These are phyloP conservation scores for Ichthyophthirius multifiliis DNA, from an alignment of 169 alveolate species.

Conservation along the genomic window DNA sequence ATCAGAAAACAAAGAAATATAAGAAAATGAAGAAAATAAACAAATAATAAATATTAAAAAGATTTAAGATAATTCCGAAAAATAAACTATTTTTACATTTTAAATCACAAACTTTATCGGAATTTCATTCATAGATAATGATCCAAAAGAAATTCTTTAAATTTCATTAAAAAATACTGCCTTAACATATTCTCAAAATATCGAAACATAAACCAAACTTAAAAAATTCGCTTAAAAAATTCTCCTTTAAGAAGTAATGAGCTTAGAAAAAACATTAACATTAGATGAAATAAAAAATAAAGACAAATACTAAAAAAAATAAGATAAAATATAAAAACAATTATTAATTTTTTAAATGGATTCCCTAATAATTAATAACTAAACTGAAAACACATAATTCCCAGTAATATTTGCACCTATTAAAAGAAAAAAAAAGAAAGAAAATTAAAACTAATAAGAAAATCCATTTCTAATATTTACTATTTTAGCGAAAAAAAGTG, in stretches of 20 bases:
- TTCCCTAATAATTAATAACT: conserved; percentile 25
- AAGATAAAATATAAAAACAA: no score
- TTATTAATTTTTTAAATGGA: background rate
- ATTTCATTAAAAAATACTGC: conserved; percentile 22
- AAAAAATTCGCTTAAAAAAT: no score
- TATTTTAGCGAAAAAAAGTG: conserved; percentile 10
- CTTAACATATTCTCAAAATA: background rate
- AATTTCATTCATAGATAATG: conserved; percentile 29
- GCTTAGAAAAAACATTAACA: no score
- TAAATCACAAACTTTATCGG: conserved; percentile 24
- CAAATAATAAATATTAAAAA: background rate
- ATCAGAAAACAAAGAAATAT: conserved; percentile 5
- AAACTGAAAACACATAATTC: conserved; percentile 21
- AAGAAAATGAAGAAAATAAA: background rate
- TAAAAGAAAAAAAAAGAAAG: conserved; percentile 21
- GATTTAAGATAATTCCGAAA: background rate
- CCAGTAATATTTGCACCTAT: conserved; percentile 45
- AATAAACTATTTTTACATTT: conserved; percentile 11
- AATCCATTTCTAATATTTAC: conserved; percentile 26
- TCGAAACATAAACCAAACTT: conserved; percentile 9
- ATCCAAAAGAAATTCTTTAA: conserved; percentile 40
- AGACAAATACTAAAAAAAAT: no score
- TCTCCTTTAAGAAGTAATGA: no score
- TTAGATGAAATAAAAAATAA: no score
- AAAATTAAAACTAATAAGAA: no score